phyloP scores from a whole-genome alignment of 441 rosid species.

The Biscutella laevigata region DNA sequence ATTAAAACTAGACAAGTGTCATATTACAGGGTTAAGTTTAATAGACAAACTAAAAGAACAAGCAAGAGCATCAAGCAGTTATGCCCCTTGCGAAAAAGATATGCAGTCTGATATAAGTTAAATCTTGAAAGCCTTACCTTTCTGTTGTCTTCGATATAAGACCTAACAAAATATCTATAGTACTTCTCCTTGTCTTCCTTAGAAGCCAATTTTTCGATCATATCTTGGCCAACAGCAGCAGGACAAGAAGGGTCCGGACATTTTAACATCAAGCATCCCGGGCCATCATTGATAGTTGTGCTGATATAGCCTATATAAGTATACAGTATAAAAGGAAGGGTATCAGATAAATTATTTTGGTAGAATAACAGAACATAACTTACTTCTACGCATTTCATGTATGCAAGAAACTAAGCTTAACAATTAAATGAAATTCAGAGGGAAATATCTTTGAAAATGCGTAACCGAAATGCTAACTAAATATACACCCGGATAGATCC shows the following conservation, averaged over 20 bases:
- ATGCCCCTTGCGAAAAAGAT: background rate
- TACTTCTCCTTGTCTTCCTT: slow-evolving; percentile 43
- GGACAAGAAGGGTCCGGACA: slow-evolving; percentile 62
- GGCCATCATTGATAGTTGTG: slow-evolving; percentile 53
- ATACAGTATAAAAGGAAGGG: slow-evolving; percentile 30
- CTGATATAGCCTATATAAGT: slow-evolving; percentile 42
- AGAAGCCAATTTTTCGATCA: slow-evolving; percentile 35
- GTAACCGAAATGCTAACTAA: slow-evolving; percentile 4
- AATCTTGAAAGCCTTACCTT: slow-evolving; percentile 21
- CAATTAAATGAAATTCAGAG: background rate
- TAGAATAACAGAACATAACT: slow-evolving; percentile 2
- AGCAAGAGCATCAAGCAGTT: background rate
- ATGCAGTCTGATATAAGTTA: slow-evolving; percentile 6
- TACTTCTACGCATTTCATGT: background rate
- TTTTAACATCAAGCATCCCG: slow-evolving; percentile 47
- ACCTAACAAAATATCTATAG: slow-evolving; percentile 35
- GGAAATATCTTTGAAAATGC: slow-evolving; percentile 2
- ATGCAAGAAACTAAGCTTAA: background rate
- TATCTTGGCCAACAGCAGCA: slow-evolving; percentile 44
- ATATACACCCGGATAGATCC: background rate
- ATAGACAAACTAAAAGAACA: background rate
- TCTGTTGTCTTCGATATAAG: slow-evolving; percentile 50
- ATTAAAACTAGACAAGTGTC: background rate
- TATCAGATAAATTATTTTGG: slow-evolving; percentile 1
- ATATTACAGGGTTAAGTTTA: background rate